Base-by-base conservation (phyloP, 2,329 filamentous ascomycete genomes). In the Xylaria sp. region DNA sequence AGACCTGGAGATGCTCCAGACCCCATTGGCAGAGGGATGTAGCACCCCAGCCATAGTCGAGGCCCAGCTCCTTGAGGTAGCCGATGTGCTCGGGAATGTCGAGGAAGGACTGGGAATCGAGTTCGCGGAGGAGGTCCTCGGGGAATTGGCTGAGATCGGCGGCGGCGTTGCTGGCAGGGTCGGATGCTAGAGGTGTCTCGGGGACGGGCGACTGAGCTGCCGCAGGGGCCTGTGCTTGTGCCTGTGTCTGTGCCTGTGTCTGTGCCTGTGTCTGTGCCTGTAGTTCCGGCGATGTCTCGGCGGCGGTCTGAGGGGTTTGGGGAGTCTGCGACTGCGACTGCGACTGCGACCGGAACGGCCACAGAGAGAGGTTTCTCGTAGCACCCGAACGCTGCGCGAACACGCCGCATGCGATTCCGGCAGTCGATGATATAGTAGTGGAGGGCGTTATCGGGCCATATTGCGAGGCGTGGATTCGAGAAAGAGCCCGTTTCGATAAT, bases 11-110 rank as follows among this genome's bases (percentile, higher is more conserved):
- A 78, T 95, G 90, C 83, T 99, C 96, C 12, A 98, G 82, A 2
- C 88, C 25, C 85, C 87, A 94, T 81, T 98, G 86, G 79, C 96
- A 89, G 18, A 88, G 73, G 3, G 90, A 82, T 0, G 94, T 93
- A 5, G 92, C 3, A 8, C 88, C 18, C 95, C 95, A 94, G 77
- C 95, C 94, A 76, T 91, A 98, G 75, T 98, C 93, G 25, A 99
- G 83, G 3, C 96, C 96, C 12, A 98, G 84, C 6, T 89, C 86
- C 74, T 92, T 88, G 67, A 99, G 84, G 77, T 94, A 98, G 70
- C 96, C 96, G 67, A 97, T 88, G 60, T 89, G 85, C 76, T 95
- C 92, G 42, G 92, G 89, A 71, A 93, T 87, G 70, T 86, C 82
- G 69, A 89, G 84, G 63, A 88, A 80, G n/a, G 68, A 60, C 2